Base-by-base conservation (phyloP, 2,329 filamentous ascomycete genomes). In the Fusarium albosuccineum region DNA sequence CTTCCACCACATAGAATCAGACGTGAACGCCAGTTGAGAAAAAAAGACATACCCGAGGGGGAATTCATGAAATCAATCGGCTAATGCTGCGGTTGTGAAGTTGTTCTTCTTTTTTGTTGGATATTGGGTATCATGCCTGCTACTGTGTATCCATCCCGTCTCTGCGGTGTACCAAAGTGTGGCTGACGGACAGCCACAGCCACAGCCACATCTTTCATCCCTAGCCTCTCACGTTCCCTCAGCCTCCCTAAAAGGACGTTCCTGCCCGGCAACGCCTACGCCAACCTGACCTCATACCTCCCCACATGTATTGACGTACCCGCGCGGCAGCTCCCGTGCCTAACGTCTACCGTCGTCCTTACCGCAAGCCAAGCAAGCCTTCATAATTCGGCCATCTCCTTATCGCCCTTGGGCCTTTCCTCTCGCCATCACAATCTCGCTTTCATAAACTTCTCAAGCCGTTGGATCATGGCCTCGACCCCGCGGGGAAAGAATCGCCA, bases 1-100 rank as follows among this genome's bases (percentile, higher is more conserved):
- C 66, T 67, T 67, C 27, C 44, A 33, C 54, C 36, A 65, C 41
- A 64, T 70, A 70, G 66, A 70, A 64, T 60, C 52, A 57, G 57
- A 63, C 63, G 62, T 57, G 62, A 68, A 63, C 68, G 62, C 62
- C 53, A 48, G 42, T 69, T 52, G 58, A 60, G 30, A 57, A 40
- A 48, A 48, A 37, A 17, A n/a, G n/a, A 16, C 27, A 10, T 30
- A 27, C 37, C 30, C 8, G 30, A 33, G 30, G 11, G 30, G 11
- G 5, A 22, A 22, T 22, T 22, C 22, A 22, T 22, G 22, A 22
- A 22, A 22, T 22, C 3, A 5, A 22, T 22, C 22, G 22, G 22
- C 22, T 22, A 22, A 22, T 22, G 17, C 17, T 22, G 17, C 17
- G 17, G 17, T 22, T 22, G 17, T 22, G 17, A 22, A 22, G 17